A percentile compares a stretch with the other conserved stretches of the same genome.
These are phyloP conservation scores for Coemansia javaensis DNA, from an alignment of 192 early-diverging fungal species.

Conservation along the genomic window DNA sequence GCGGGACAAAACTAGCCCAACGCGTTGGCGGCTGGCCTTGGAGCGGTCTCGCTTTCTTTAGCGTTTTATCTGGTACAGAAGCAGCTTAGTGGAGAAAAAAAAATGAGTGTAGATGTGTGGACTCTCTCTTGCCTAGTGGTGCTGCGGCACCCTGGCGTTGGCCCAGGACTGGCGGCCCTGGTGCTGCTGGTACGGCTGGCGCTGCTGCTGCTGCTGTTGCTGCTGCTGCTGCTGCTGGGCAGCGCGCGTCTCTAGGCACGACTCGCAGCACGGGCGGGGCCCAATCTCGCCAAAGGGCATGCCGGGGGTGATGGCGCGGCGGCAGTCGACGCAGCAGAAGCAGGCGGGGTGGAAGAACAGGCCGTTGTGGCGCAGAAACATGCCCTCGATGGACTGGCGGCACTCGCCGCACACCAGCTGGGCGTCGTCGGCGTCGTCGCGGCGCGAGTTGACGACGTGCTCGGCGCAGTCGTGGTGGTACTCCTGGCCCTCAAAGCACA, in stretches of 20 bases:
- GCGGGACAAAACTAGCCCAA: no score
- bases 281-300: constrained; percentile 54
- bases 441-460: constrained; percentile 2
- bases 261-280: constrained; percentile 38
- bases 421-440: constrained; percentile 1
- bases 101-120: no score
- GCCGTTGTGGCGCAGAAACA: constrained; percentile 41
- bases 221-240: constrained; percentile 8
- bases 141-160: background rate
- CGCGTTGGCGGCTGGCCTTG: no score
- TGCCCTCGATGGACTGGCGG: constrained; percentile 30
- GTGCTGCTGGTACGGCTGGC: constrained; percentile 3
- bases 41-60: no score
- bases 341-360: constrained; percentile 45
- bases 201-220: constrained; percentile 8
- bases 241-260: constrained; percentile 34
- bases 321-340: constrained; percentile 48
- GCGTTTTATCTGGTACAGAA: no score
- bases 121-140: no score
- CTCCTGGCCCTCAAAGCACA: constrained; percentile 52
- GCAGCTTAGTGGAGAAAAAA: no score
- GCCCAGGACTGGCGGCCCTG: background rate
- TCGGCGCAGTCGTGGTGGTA: constrained; percentile 53
- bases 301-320: constrained; percentile 40
- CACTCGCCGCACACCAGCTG: constrained; percentile 35